A percentile compares a stretch with the other conserved stretches of the same genome.
Conservation (phyloP, 2,329 filamentous ascomycete species). For the Myriosclerotinia curreyana region DNA sequence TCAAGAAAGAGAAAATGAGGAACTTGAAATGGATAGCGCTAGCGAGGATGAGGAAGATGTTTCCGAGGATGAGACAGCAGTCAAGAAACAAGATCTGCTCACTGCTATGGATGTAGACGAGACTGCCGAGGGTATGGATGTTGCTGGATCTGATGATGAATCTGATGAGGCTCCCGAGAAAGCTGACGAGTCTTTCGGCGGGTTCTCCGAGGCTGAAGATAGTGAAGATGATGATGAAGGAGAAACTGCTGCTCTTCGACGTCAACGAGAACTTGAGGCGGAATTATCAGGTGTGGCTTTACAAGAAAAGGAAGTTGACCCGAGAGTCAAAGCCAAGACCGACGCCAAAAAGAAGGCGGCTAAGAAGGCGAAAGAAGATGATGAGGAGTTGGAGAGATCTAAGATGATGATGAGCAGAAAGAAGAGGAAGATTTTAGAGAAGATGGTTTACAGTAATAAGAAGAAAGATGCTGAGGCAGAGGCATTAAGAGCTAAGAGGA, state of each 20-base stretch:
- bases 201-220: conserved; percentile 45
- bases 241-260: conserved; percentile 60
- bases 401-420: conserved; percentile 99
- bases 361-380: conserved; percentile 70
- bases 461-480: conserved; percentile 89
- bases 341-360: conserved; percentile 67
- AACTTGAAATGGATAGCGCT: conserved; percentile 63
- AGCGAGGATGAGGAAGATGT: conserved; percentile 44
- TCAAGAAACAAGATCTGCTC: conserved; percentile 45
- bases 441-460: conserved; percentile 94
- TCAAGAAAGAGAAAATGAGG: conserved; percentile 84
- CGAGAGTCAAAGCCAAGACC: conserved; percentile 62
- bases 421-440: conserved; percentile 96
- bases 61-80: conserved; percentile 45
- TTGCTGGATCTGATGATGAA: conserved; percentile 39
- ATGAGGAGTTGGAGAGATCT: conserved; percentile 84
- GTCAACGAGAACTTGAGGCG: conserved; percentile 89
- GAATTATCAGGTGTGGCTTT: conserved; percentile 72
- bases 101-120: conserved; percentile 35
- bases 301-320: conserved; percentile 50
- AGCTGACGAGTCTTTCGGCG: conserved; percentile 36
- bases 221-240: conserved; percentile 60
- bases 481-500: conserved; percentile 82
- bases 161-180: conserved; percentile 42
- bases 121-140: conserved; percentile 39